These are phyloP conservation scores for Tetrahymena borealis DNA, from an alignment of 73 alveolate genomes.

Conservation along the genomic window DNA sequence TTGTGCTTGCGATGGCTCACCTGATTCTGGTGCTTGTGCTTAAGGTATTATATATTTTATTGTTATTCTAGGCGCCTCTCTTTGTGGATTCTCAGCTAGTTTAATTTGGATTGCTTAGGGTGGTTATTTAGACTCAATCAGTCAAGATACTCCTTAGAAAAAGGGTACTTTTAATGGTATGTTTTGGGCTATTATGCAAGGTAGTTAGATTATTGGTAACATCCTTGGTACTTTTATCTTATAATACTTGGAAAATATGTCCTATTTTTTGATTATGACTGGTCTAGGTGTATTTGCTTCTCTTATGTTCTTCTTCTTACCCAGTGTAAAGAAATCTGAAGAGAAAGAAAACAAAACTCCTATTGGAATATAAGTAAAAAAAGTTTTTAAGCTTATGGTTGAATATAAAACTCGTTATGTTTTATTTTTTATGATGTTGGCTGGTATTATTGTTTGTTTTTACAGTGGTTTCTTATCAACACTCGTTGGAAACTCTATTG, in stretches of 20 bases:
- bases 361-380: neutral
- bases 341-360: neutral
- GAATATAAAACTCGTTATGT: slow-evolving; percentile 24
- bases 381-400: neutral
- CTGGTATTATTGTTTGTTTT: slow-evolving; percentile 33
- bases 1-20: slow-evolving; percentile 5
- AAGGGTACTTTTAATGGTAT: slow-evolving; percentile 34
- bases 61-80: slow-evolving; percentile 12
- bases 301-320: slow-evolving; percentile 19
- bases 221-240: slow-evolving; percentile 18
- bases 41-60: neutral
- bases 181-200: slow-evolving; percentile 36
- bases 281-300: slow-evolving; percentile 17
- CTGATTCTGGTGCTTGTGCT: neutral
- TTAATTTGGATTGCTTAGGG: slow-evolving; percentile 36
- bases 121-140: slow-evolving; percentile 12
- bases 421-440: slow-evolving; percentile 11
- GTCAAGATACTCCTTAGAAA: slow-evolving; percentile 5
- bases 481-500: slow-evolving; percentile 3
- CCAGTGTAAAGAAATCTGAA: neutral
- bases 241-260: neutral
- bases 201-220: slow-evolving; percentile 29
- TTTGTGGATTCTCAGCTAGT: slow-evolving; percentile 29
- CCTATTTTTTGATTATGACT: slow-evolving; percentile 29
- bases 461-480: slow-evolving; percentile 32